Conservation (phyloP, 768 basidiomycete genomes). For the Macrolepiota dolichaula region DNA sequence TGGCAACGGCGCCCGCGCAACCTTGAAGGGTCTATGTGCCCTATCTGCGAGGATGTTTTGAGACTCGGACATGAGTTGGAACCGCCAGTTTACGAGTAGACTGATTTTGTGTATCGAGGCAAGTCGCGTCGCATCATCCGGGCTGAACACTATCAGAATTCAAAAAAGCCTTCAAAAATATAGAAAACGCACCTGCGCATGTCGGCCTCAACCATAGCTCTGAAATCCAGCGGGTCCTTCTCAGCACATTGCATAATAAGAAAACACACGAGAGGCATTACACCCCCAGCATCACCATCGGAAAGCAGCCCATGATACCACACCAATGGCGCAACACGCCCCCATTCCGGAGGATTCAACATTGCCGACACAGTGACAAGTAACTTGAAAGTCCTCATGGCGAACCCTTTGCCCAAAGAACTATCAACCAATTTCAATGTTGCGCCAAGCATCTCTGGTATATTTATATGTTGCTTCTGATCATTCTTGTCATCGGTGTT, state of each 20-base stretch:
- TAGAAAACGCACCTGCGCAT: slow-evolving; percentile 45
- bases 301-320: slow-evolving; percentile 54
- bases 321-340: slow-evolving; percentile 47
- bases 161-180: background rate
- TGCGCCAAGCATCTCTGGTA: slow-evolving; percentile 32
- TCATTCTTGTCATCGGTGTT: slow-evolving; percentile 6
- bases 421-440: slow-evolving; percentile 33
- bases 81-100: slow-evolving; percentile 62
- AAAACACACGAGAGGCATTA: slow-evolving; percentile 35
- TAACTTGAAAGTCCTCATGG: slow-evolving; percentile 49
- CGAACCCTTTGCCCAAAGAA: slow-evolving; percentile 43
- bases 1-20: slow-evolving; percentile 65
- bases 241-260: slow-evolving; percentile 74
- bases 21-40: slow-evolving; percentile 63
- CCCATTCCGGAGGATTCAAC: slow-evolving; percentile 45
- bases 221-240: slow-evolving; percentile 46
- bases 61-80: slow-evolving; percentile 50
- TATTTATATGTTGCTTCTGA: slow-evolving; percentile 20
- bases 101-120: slow-evolving; percentile 54
- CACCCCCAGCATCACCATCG: slow-evolving; percentile 27
- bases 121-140: slow-evolving; percentile 43
- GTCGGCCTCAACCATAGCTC: slow-evolving; percentile 50
- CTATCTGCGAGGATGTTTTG: slow-evolving; percentile 62
- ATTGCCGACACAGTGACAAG: slow-evolving; percentile 61
- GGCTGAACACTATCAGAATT: slow-evolving; percentile 29